Conservation (phyloP, 1,139 yeast species). For the Lodderomyces orthopsilosis region DNA sequence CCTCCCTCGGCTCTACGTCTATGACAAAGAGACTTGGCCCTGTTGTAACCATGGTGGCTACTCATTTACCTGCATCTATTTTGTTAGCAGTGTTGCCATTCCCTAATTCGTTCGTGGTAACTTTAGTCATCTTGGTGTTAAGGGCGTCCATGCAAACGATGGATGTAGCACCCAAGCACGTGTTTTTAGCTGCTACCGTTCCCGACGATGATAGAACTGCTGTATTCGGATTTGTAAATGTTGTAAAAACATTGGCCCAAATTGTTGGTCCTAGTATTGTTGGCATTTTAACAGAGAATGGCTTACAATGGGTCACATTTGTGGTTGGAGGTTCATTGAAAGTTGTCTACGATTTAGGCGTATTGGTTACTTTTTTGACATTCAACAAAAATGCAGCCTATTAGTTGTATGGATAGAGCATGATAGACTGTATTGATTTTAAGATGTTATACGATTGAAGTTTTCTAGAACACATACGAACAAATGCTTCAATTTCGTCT, state of each 20-base stretch:
- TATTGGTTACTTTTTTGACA: constrained; percentile 33
- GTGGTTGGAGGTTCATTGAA: constrained; percentile 39
- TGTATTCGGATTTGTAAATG: constrained; percentile 41
- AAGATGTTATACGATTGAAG: too few relatives aligned
- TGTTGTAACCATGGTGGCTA: constrained; percentile 42
- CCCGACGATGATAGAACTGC: constrained; percentile 37
- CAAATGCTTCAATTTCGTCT: too few relatives aligned
- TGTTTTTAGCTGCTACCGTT: constrained; percentile 38
- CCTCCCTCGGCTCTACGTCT: constrained; percentile 42
- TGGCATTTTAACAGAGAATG: constrained; percentile 30
- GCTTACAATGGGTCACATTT: constrained; percentile 39
- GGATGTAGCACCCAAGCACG: constrained; percentile 48
- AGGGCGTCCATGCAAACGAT: constrained; percentile 40
- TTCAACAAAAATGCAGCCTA: constrained; percentile 25
- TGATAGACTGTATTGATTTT: too few relatives aligned
- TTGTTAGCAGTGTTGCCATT: constrained; percentile 37
- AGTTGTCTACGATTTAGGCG: constrained; percentile 38
- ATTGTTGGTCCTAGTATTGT: constrained; percentile 39
- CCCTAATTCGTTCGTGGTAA: constrained; percentile 27
- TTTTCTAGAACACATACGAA: too few relatives aligned
- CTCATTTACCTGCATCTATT: constrained; percentile 44
- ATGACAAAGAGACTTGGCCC: constrained; percentile 45
- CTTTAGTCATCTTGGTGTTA: constrained; percentile 29
- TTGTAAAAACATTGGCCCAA: constrained; percentile 40
- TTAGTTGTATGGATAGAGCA: constrained; percentile 8